A percentile compares a stretch with the other conserved stretches of the same genome.
These are phyloP conservation scores for Beauveria sp. DNA, from an alignment of 2,329 filamentous ascomycete species.

Conservation along the genomic window DNA sequence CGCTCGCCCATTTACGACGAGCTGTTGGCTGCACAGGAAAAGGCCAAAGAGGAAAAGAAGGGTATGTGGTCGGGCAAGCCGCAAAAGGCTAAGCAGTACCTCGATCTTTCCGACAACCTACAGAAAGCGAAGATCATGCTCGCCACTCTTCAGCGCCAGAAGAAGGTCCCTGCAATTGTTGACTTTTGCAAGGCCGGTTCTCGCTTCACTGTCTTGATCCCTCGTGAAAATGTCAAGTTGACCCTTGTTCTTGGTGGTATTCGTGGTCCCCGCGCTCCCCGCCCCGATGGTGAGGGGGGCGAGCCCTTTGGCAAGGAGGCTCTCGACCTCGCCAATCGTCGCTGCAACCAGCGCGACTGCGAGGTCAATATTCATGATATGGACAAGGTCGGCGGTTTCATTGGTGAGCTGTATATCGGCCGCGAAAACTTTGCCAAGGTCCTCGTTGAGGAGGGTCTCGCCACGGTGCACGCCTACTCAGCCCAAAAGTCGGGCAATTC, in stretches of 20 bases:
- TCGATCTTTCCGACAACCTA: slow-evolving; percentile 83
- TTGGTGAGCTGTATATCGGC: slow-evolving; percentile 87
- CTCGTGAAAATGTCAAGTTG: slow-evolving; percentile 87
- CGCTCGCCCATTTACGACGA: slow-evolving; percentile 91
- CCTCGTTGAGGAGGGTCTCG: slow-evolving; percentile 87
- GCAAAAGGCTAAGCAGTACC: slow-evolving; percentile 71
- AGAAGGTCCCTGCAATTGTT: slow-evolving; percentile 85
- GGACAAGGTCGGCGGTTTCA: slow-evolving; percentile 96
- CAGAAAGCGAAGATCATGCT: slow-evolving; percentile 96
- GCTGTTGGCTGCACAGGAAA: slow-evolving; percentile 69
- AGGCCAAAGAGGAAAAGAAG: slow-evolving; percentile 78
- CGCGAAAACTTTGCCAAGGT: slow-evolving; percentile 93
- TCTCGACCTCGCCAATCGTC: slow-evolving; percentile 79
- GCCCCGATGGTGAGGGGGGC: slow-evolving; percentile 64
- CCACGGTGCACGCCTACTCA: slow-evolving; percentile 87
- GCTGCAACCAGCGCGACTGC: slow-evolving; percentile 88
- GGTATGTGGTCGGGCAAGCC: slow-evolving; percentile 93
- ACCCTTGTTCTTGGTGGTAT: slow-evolving; percentile 93
- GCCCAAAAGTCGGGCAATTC: slow-evolving; percentile 92
- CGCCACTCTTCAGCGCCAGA: slow-evolving; percentile 78
- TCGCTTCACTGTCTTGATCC: slow-evolving; percentile 84
- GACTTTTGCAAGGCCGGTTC: slow-evolving; percentile 98
- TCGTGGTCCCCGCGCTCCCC: slow-evolving; percentile 78
- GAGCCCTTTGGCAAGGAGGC: slow-evolving; percentile 96
- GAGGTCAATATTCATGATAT: slow-evolving; percentile 92